Evolutionary conservation across 2,329 filamentous ascomycete species (phyloP).

Genomic region (Dactylellina haptotyla): DNA sequence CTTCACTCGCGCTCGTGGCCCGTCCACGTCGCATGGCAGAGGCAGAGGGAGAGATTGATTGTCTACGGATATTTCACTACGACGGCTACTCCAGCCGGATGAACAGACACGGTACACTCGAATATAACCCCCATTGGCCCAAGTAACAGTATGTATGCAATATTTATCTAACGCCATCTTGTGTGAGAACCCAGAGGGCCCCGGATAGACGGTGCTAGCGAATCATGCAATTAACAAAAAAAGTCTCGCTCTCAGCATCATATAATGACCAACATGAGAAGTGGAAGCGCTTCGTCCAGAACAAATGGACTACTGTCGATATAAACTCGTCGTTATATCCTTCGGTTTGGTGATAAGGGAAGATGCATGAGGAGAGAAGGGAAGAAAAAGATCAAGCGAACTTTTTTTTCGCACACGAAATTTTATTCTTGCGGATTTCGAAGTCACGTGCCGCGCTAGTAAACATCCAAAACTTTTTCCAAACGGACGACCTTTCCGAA

Average conservation of each 20-base stretch:
- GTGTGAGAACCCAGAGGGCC: constrained; percentile 12
- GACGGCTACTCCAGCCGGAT: no score
- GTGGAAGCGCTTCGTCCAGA: constrained; percentile 53
- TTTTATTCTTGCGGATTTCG: constrained; percentile 14
- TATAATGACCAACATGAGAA: constrained; percentile 54
- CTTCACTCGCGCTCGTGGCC: not conserved
- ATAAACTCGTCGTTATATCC: constrained; percentile 51
- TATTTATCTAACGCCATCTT: constrained; percentile 54
- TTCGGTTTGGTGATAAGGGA: constrained; percentile 55
- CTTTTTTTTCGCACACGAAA: constrained; percentile 22
- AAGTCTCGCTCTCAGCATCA: constrained; percentile 51
- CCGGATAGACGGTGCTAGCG: constrained; percentile 53
- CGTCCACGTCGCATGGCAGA: no score
- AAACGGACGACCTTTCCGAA: constrained; percentile 19
- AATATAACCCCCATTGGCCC: no score
- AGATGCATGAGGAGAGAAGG: constrained; percentile 50
- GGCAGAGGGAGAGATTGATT: no score
- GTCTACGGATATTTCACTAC: no score
- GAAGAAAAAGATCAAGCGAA: constrained; percentile 27
- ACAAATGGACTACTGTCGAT: constrained; percentile 54
- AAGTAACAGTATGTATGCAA: constrained; percentile 51
- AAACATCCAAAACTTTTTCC: constrained; percentile 44
- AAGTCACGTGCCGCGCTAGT: constrained; percentile 43
- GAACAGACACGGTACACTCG: no score
- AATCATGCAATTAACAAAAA: constrained; percentile 47